Evolutionary conservation across 495 filamentous ascomycete genomes (phyloP).

Genomic region (Penicillium soppii): DNA sequence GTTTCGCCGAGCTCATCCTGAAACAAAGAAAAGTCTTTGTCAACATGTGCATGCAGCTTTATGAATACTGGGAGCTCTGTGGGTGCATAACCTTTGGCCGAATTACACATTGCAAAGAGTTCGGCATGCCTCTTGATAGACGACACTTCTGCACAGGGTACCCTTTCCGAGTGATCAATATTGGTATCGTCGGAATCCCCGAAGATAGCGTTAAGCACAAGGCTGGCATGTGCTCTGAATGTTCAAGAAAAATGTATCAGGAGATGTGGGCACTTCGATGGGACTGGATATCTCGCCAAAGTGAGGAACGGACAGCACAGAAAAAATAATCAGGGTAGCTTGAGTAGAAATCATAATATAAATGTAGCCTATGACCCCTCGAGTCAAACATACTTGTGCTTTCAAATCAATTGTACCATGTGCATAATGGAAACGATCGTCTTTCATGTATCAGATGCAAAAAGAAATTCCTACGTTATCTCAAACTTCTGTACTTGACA

Average conservation of each 20-base stretch:
- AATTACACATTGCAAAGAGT: neutral
- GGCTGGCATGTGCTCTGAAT: neutral
- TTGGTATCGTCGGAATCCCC: neutral
- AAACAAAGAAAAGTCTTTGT: neutral
- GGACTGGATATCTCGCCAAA: slow-evolving; percentile 2
- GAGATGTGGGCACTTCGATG: slow-evolving; percentile 5
- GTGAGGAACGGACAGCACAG: neutral
- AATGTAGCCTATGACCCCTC: too few species aligned
- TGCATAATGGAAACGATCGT: too few species aligned
- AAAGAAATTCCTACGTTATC: too few species aligned
- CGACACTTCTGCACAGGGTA: neutral
- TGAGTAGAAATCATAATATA: too few species aligned
- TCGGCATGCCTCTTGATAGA: neutral
- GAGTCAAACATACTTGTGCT: too few species aligned
- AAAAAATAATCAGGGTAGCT: slow-evolving; percentile 25
- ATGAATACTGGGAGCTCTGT: neutral
- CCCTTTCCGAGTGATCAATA: neutral
- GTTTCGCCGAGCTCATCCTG: too few species aligned
- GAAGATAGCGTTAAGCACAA: neutral
- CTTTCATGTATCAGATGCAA: too few species aligned
- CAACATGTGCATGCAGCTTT: slow-evolving; percentile 1
- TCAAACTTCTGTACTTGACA: too few species aligned
- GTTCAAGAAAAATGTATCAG: slow-evolving; percentile 2
- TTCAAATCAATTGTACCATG: too few species aligned
- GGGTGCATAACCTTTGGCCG: neutral